A percentile compares a stretch with the other conserved stretches of the same genome.
Evolutionary conservation across 495 filamentous ascomycete species (phyloP).

Genomic region (Lichina pygmaea): DNA sequence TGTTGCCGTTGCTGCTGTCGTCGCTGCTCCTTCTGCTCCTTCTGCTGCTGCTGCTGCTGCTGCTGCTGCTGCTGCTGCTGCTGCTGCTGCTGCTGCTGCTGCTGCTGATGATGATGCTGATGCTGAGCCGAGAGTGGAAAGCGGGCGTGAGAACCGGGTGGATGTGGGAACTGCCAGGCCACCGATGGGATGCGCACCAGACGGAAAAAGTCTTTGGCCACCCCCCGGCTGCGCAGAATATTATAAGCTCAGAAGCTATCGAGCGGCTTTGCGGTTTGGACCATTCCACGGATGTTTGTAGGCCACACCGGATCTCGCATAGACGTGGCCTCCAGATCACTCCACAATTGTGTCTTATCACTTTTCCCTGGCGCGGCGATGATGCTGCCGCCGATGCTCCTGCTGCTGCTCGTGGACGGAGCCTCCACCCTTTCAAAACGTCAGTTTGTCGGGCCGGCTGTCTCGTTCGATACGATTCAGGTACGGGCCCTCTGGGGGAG

Average conservation of each 20-base stretch:
- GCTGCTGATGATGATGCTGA: background rate
- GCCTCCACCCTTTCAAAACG: too few relatives aligned
- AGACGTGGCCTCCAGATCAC: background rate
- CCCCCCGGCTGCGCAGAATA: background rate
- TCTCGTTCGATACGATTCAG: background rate
- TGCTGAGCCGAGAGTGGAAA: background rate
- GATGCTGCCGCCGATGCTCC: too few relatives aligned
- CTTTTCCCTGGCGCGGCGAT: too few relatives aligned
- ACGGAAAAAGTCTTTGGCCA: too few relatives aligned
- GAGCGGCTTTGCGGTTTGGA: too few relatives aligned
- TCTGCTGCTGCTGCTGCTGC: background rate
- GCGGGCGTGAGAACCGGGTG: background rate
- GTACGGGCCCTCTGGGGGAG: background rate
- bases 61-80: background rate
- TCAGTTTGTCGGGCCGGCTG: background rate
- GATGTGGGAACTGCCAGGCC: background rate
- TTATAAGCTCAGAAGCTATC: background rate
- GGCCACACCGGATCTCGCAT: background rate
- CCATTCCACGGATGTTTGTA: too few relatives aligned
- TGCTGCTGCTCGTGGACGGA: too few relatives aligned
- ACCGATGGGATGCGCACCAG: background rate
- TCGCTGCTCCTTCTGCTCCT: background rate
- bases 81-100: background rate
- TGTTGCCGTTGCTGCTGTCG: background rate
- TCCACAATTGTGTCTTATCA: too few relatives aligned